phyloP scores from a whole-genome alignment of 495 filamentous ascomycete species.

The Aspergillus conjunctus region DNA sequence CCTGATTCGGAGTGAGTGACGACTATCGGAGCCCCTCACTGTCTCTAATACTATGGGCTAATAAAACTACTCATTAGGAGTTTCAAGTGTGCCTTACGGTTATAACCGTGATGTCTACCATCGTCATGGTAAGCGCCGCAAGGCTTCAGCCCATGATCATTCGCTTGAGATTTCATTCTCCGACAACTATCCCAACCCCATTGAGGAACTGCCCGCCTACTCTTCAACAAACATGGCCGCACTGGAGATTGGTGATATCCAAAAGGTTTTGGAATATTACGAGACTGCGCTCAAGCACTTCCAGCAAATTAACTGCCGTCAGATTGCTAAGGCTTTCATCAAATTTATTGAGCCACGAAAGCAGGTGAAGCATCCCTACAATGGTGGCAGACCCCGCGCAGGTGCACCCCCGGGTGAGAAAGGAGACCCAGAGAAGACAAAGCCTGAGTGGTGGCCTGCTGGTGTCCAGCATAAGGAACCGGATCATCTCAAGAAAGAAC shows the following conservation, averaged over 20 bases:
- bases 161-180: slow-evolving; percentile 22
- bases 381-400: slow-evolving; percentile 50
- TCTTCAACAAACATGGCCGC: slow-evolving; percentile 39
- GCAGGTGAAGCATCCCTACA: slow-evolving; percentile 82
- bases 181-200: slow-evolving; percentile 30
- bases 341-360: slow-evolving; percentile 85
- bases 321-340: slow-evolving; percentile 76
- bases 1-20: slow-evolving; percentile 32
- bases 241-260: slow-evolving; percentile 42
- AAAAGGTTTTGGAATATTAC: slow-evolving; percentile 43
- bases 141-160: slow-evolving; percentile 27
- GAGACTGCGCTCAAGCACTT: slow-evolving; percentile 43
- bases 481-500: slow-evolving; percentile 76
- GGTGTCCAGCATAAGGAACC: slow-evolving; percentile 73
- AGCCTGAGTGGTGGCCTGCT: slow-evolving; percentile 83
- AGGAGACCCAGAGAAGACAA: slow-evolving; percentile 56
- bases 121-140: slow-evolving; percentile 41
- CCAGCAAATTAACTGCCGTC: slow-evolving; percentile 49
- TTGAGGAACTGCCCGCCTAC: slow-evolving; percentile 32
- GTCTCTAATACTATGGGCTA: slow-evolving; percentile 14
- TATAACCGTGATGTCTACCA: slow-evolving; percentile 27
- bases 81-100: slow-evolving; percentile 14
- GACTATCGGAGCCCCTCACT: neutral
- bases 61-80: slow-evolving; percentile 13
- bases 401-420: slow-evolving; percentile 41